A percentile compares a stretch with the other conserved stretches of the same genome.
phyloP scores from a whole-genome alignment of 2,329 filamentous ascomycete genomes.

The Dactylellina drechsleri region DNA sequence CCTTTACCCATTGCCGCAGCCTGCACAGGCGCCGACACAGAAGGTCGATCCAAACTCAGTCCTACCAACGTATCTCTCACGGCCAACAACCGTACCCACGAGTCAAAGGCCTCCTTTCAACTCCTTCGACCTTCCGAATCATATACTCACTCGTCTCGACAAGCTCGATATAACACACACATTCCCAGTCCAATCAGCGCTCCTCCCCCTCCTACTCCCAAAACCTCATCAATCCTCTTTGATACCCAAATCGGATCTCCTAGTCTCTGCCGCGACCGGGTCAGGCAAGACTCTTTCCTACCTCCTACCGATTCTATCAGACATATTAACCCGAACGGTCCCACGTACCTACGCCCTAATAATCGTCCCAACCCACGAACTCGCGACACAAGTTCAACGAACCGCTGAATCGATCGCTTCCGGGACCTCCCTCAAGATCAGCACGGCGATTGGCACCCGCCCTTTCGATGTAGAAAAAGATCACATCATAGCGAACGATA shows the following conservation, averaged over 20 bases:
- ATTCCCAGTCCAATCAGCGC: slow-evolving; percentile 80
- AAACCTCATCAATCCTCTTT: slow-evolving; percentile 7
- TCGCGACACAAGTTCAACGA: slow-evolving; percentile 85
- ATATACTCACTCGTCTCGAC: slow-evolving; percentile 64
- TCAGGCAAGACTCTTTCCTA: slow-evolving; percentile 97
- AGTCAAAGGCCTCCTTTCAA: slow-evolving; percentile 55
- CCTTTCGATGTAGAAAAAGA: slow-evolving; percentile 74
- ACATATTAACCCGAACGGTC: slow-evolving; percentile 72
- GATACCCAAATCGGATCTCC: slow-evolving; percentile 75
- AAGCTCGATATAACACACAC: slow-evolving; percentile 76
- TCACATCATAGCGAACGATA: slow-evolving; percentile 67
- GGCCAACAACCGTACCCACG: slow-evolving; percentile 55
- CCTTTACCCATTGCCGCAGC: slow-evolving; percentile 58
- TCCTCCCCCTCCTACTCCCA: slow-evolving; percentile 80
- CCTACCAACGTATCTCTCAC: slow-evolving; percentile 57
- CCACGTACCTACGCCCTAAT: slow-evolving; percentile 81
- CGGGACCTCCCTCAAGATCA: slow-evolving; percentile 79
- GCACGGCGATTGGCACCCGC: slow-evolving; percentile 83
- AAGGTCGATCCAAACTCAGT: slow-evolving; percentile 55
- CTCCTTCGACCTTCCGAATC: slow-evolving; percentile 52
- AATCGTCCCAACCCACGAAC: slow-evolving; percentile 87
- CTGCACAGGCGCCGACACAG: slow-evolving; percentile 42
- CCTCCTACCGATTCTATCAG: slow-evolving; percentile 82
- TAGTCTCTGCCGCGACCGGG: slow-evolving; percentile 91
- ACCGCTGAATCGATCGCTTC: slow-evolving; percentile 78